Base-by-base conservation (phyloP, 164 flowering plant species). In the Berberis vulgaris region DNA sequence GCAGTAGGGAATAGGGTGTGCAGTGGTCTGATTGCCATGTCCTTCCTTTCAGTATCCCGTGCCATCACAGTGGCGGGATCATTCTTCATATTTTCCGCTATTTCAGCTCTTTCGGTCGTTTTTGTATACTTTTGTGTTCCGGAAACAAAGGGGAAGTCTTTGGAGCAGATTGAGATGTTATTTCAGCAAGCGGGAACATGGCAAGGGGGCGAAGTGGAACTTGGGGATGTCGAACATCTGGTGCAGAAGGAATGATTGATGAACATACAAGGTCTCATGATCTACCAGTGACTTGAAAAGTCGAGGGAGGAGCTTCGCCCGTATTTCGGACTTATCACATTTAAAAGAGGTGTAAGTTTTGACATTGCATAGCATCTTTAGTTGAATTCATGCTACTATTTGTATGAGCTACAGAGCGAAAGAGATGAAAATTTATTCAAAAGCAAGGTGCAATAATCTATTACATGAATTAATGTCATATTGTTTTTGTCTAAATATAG, bases 21-120 rank as follows among this genome's bases (percentile, higher is more conserved):
- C 81, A 93, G 96, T 66, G 98, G 98, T 4, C 53, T 88, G 12
- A 76, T 93, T 46, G 94, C 97, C 69, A 88, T 90, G 96, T 88
- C 98, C 3, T 93, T 90, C 73, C 86, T 93, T 10, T 93, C 97
- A 0, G 78, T 87, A 38, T 72, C 92, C 1, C 69, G 72, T 49
- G 79, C 86, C 57, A 88, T 93, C 55, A 69, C 94, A 5, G 73
- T 84, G 3, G 91, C 74, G 3, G 97, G 98, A 62, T 83, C 89
- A 1, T 90, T 90, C 75, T 80, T 87, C 69, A 61, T 86, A 46
- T 93, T 93, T 60, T 74, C 89, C 2, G 70, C 54, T 0, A 53
- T 87, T 11, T 87, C 97, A 1, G 87, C 82, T 39, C 77, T 87
- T n/a, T 80, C 96, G 2, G 83, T 90, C 59, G 80, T 67, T 6